These are phyloP conservation scores for Purpureocillium takamizusanense DNA, from an alignment of 2,329 filamentous ascomycete genomes.

Conservation along the genomic window DNA sequence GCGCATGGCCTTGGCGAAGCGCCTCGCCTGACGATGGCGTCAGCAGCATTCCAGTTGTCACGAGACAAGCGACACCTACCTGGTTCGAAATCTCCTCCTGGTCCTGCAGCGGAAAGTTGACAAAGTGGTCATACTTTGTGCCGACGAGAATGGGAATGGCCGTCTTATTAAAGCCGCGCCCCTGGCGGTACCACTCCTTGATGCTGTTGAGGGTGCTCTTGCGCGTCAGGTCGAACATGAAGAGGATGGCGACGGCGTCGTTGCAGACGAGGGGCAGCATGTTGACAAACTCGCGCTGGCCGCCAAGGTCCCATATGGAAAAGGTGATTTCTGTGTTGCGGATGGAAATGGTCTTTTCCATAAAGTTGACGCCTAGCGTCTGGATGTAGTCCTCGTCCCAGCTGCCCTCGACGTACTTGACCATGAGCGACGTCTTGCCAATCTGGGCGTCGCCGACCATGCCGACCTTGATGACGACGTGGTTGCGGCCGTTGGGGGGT, in stretches of 20 bases:
- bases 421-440: constrained; percentile 98
- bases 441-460: constrained; percentile 99
- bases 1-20: constrained; percentile 97
- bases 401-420: constrained; percentile 98
- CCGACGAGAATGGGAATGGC: constrained; percentile 97
- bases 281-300: constrained; percentile 98
- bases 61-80: constrained; percentile 36
- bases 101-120: constrained; percentile 94
- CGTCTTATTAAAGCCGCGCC: constrained; percentile 97
- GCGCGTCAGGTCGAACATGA: constrained; percentile 98
- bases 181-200: constrained; percentile 99
- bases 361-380: constrained; percentile 97
- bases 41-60: background rate
- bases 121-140: constrained; percentile 98
- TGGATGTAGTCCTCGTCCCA: constrained; percentile 99
- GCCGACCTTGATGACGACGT: constrained; percentile 97
- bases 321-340: constrained; percentile 99
- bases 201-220: constrained; percentile 99
- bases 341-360: constrained; percentile 99
- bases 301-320: constrained; percentile 97
- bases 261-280: constrained; percentile 99
- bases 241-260: constrained; percentile 94
- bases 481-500: constrained; percentile 45
- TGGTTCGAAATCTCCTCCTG: constrained; percentile 98
- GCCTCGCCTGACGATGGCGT: constrained; percentile 55